These are phyloP conservation scores for Eremomyces bilateralis DNA, from an alignment of 495 filamentous ascomycete genomes.

Conservation along the genomic window DNA sequence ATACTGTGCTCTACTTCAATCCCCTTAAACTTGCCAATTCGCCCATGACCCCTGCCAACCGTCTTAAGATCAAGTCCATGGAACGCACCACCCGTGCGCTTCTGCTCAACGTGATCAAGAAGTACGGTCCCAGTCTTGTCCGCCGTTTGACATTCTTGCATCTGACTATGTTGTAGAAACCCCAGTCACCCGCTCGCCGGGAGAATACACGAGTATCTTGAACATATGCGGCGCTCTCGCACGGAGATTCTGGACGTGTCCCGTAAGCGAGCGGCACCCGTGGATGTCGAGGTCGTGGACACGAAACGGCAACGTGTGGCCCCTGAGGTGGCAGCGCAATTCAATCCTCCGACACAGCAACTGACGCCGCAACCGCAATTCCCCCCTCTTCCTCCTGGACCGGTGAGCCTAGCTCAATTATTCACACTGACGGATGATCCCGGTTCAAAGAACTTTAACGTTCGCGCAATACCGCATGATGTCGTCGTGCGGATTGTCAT, in stretches of 20 bases:
- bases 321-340: slow-evolving; percentile 27
- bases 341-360: slow-evolving; percentile 10
- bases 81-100: slow-evolving; percentile 74
- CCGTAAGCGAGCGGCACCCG: slow-evolving; percentile 47
- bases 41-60: slow-evolving; percentile 54
- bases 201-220: slow-evolving; percentile 64
- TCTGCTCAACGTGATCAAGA: slow-evolving; percentile 55
- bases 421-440: slow-evolving; percentile 64
- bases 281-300: slow-evolving; percentile 44
- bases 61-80: slow-evolving; percentile 74
- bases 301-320: slow-evolving; percentile 50
- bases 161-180: slow-evolving; percentile 28
- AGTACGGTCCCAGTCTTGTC: slow-evolving; percentile 24
- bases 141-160: background rate
- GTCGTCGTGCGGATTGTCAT: slow-evolving; percentile 58
- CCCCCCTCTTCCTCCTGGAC: slow-evolving; percentile 39
- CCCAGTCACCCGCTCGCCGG: slow-evolving; percentile 40
- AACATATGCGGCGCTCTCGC: slow-evolving; percentile 50
- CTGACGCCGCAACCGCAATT: slow-evolving; percentile 18
- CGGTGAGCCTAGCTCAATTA: slow-evolving; percentile 52
- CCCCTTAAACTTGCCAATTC: slow-evolving; percentile 56
- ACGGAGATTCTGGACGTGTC: slow-evolving; percentile 55
- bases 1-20: slow-evolving; percentile 73
- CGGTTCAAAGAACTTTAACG: slow-evolving; percentile 58
- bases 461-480: slow-evolving; percentile 48